Evolutionary conservation across 2,329 filamentous ascomycete species (phyloP).

Genomic region (Leptographium radiaticola): DNA sequence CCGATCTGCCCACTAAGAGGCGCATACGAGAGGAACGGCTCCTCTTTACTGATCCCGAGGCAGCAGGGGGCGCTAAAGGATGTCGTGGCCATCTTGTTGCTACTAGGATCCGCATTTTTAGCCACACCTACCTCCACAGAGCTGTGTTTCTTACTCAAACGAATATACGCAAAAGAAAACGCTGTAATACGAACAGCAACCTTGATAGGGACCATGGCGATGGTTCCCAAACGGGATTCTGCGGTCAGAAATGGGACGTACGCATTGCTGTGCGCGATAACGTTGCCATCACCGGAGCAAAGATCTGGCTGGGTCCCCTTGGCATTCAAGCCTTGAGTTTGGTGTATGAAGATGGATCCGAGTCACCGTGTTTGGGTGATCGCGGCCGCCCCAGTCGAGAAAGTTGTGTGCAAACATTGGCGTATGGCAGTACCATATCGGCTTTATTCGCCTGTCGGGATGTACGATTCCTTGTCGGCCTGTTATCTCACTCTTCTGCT

Average conservation of each 20-base stretch:
- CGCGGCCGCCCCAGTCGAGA: not conserved
- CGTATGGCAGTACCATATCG: not conserved
- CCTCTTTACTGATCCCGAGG: not conserved
- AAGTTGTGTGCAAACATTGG: not conserved
- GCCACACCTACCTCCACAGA: conserved; percentile 2
- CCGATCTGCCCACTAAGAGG: not conserved
- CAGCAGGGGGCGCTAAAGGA: not conserved
- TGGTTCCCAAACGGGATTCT: not conserved
- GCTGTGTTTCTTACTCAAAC: not conserved
- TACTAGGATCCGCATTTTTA: conserved; percentile 1
- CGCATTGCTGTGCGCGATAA: not conserved
- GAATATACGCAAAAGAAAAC: not conserved
- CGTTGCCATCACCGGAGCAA: not conserved
- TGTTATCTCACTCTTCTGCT: not conserved
- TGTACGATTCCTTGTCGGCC: not conserved
- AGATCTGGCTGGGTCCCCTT: conserved; percentile 2
- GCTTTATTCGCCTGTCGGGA: not conserved
- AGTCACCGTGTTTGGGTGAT: conserved; percentile 2
- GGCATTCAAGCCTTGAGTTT: conserved; percentile 1
- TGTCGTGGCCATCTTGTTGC: conserved; percentile 2
- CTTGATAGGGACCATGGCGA: not conserved
- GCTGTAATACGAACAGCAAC: not conserved
- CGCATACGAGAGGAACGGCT: not conserved
- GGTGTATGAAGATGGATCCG: conserved; percentile 3
- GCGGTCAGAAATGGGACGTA: not conserved